Evolutionary conservation across 2,329 filamentous ascomycete genomes (phyloP).

Genomic region (Arthroderma uncinatum): DNA sequence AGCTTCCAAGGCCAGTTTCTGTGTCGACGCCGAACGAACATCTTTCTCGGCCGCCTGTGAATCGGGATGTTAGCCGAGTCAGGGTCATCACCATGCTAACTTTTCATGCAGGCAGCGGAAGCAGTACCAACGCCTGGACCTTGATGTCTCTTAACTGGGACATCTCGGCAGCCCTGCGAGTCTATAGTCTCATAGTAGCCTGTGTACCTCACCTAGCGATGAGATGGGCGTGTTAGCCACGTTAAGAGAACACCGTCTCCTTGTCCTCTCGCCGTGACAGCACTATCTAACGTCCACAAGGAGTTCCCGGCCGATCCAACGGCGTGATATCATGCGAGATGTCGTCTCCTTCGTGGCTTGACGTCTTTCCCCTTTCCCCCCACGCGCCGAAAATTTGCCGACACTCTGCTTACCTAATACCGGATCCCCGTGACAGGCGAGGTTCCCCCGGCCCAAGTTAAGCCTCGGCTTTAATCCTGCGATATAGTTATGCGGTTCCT

Average conservation of each 20-base stretch:
- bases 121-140: conserved; percentile 11
- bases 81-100: background rate
- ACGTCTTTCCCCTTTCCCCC: background rate
- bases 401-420: background rate
- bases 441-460: background rate
- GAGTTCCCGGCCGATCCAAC: background rate
- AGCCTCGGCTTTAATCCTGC: background rate
- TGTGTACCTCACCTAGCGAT: background rate
- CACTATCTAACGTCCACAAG: background rate
- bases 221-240: background rate
- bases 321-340: background rate
- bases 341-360: no score
- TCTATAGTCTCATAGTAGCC: background rate
- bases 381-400: background rate
- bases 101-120: background rate
- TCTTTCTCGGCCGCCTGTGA: conserved; percentile 14
- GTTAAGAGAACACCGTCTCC: background rate
- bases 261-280: background rate
- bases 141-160: conserved; percentile 9
- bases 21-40: conserved; percentile 41
- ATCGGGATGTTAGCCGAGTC: background rate
- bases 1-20: conserved; percentile 57
- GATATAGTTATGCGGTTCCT: background rate
- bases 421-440: background rate
- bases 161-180: conserved; percentile 6